Evolutionary conservation across 78 protist genomes (phyloP).

Genomic region (Bigelowiella natans): DNA sequence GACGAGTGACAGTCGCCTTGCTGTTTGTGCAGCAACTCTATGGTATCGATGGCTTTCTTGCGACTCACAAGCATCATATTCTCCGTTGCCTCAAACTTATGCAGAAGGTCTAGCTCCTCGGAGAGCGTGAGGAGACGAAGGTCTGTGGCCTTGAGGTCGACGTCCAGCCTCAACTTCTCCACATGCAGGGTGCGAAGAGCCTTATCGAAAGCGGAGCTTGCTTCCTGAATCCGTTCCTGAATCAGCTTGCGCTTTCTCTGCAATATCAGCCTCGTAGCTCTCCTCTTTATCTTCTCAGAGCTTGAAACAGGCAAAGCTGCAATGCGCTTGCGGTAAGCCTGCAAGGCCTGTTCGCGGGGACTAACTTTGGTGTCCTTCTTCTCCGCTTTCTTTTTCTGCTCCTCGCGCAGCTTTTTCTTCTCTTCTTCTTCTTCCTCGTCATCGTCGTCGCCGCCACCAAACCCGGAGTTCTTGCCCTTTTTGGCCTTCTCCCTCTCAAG

Average conservation of each 20-base stretch:
- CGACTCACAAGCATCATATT: not conserved
- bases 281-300: not conserved
- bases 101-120: not conserved
- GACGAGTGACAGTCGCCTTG: not conserved
- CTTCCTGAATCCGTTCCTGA: not conserved
- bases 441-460: not conserved
- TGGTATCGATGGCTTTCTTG: not conserved
- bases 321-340: not conserved
- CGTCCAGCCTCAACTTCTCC: conserved; percentile 41
- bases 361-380: not conserved
- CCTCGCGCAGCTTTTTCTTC: not conserved
- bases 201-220: conserved; percentile 25
- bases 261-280: not conserved
- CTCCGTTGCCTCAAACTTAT: not conserved
- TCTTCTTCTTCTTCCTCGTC: conserved; percentile 21
- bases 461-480: not conserved
- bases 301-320: not conserved
- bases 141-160: conserved; percentile 46
- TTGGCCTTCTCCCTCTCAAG: not conserved
- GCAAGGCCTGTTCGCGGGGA: not conserved
- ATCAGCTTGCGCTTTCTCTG: not conserved
- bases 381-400: not conserved
- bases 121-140: conserved; percentile 34
- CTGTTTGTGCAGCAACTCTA: not conserved
- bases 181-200: conserved; percentile 16